Evolutionary conservation across 345 rosid genomes (phyloP), one percentile per base, ranked within the genome.

Genomic region (Euphorbia lathyris): DNA sequence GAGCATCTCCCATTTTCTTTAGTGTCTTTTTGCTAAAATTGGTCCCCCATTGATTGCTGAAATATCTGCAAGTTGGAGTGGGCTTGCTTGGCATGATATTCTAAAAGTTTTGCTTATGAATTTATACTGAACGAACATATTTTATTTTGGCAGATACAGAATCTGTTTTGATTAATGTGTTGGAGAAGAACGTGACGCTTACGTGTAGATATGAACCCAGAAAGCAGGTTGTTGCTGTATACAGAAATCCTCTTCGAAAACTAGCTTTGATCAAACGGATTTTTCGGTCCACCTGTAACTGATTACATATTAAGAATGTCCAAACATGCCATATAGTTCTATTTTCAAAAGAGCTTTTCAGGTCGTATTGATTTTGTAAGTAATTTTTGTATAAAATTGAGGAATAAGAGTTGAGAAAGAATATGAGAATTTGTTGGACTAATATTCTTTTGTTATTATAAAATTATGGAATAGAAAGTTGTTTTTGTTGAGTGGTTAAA

Each of bases 121-220:
- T 43, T 65, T 26, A 65, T 7, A 45, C 16, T 45, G 51, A 45
- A 14, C 11, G 5, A 45, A 45, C 38, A 34, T 34, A 34, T 27
- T 1, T 38, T 69, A 65, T 59, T n/a, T 51, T 5, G 29, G 71
- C 90, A 90, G 93, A 85, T 74, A 89, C 91, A n/a, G 88, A 89
- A 64, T 88, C 97, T 0, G 83, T 90, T 67, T 72, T 80, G 63
- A 82, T 93, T 68, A 78, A 86, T 76, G 86, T 84, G 51, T 42
- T 80, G 80, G 96, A 93, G 86, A 86, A 93, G 82, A 84, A 73
- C 81, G 94, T 89, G 47, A 90, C 87, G 30, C 79, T 93, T 30
- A 88, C 89, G 1, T 84, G 91, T 71, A 88, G 76, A 77, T 86
- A 88, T 69, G 79, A 76, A 50, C 65, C 83, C 25, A 50, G 79